Base-by-base conservation (phyloP, 192 early-diverging fungal species). In the Podochytrium sp. region DNA sequence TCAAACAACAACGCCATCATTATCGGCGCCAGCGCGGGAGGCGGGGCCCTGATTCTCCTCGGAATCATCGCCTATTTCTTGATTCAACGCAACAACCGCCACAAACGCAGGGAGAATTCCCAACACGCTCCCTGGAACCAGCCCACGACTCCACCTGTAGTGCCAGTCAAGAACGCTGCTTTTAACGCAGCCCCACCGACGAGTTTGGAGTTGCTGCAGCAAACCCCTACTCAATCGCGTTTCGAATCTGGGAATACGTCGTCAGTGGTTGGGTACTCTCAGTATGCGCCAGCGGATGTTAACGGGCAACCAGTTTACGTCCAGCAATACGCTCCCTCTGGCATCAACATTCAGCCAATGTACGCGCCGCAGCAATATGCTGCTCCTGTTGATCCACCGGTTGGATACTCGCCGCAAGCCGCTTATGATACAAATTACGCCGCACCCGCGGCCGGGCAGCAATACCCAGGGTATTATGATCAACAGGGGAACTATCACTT, bases 391-490 rank as follows among this genome's bases (percentile, higher is more conserved):
- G 43, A 7, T 47, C 10, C 43, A 47, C 10, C 43, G 7, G 43
- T 12, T 47, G n/a, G n/a, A n/a, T n/a, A n/a, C n/a, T n/a, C n/a
- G n/a, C n/a, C n/a, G n/a, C n/a, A n/a, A n/a, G 43, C 43, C 20
- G 43, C 43, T 47, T 20, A 47, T 47, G 7, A 47, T 47, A 20
- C 43, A 47, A 47, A 12, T 7, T 47, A 47, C 43, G 43, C 7
- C 20, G 10, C 43, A 47, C 55, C 55, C 2, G 33, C 34, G 14
- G 33, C 32, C 7, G 6, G 18, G 1, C 29, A 30, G 25, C 59
- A 61, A 39, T 61, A 61, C 35, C 59, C 59, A 12, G 59, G 59
- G 20, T 61, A 61, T 25, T 61, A 61, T 33, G 59, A 61, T 25
- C 32, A 61, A 14, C 27, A 38, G 16, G 59, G 59, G 7, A 29